These are phyloP conservation scores for Echinochloa phyllopogon DNA, from an alignment of 176 grass and related monocot genomes.

Conservation along the genomic window DNA sequence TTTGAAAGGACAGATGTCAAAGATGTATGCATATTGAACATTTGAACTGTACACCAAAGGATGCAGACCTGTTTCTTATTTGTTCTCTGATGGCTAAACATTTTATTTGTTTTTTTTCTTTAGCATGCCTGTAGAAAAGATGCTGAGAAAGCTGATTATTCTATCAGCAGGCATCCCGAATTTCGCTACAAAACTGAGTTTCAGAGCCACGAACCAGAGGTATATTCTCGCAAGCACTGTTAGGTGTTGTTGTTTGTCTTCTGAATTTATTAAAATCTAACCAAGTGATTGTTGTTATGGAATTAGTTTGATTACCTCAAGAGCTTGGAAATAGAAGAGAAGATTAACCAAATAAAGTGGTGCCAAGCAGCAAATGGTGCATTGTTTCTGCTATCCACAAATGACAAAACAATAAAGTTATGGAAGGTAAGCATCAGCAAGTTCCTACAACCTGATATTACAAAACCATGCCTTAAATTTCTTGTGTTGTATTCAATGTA, in stretches of 20 bases:
- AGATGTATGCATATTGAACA: conserved; percentile 67
- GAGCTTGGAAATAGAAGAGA: conserved; percentile 99
- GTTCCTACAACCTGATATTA: conserved; percentile 13
- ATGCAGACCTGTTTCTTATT: conserved; percentile 3
- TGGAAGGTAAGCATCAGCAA: conserved; percentile 80
- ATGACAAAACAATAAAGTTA: conserved; percentile 98
- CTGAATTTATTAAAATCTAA: conserved; percentile 47
- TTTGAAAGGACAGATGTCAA: conserved; percentile 89
- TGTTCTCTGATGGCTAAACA: conserved; percentile 38
- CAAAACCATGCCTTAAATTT: conserved; percentile 20
- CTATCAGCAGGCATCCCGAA: conserved; percentile 77
- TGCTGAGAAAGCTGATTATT: conserved; percentile 82
- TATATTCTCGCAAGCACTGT: conserved; percentile 49
- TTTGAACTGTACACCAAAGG: conserved; percentile 19
- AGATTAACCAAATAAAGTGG: conserved; percentile 99
- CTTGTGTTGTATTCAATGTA: neutral
- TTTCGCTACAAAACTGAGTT: conserved; percentile 98
- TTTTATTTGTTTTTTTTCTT: conserved; percentile 37
- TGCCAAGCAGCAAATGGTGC: conserved; percentile 76
- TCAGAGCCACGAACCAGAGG: conserved; percentile 99
- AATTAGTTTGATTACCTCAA: conserved; percentile 99
- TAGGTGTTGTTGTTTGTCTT: conserved; percentile 6
- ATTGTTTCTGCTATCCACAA: conserved; percentile 91
- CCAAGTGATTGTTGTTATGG: conserved; percentile 34
- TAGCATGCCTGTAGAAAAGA: conserved; percentile 77